phyloP scores from a whole-genome alignment of 768 basidiomycete species.

The Pleurotus citrinopileatus region DNA sequence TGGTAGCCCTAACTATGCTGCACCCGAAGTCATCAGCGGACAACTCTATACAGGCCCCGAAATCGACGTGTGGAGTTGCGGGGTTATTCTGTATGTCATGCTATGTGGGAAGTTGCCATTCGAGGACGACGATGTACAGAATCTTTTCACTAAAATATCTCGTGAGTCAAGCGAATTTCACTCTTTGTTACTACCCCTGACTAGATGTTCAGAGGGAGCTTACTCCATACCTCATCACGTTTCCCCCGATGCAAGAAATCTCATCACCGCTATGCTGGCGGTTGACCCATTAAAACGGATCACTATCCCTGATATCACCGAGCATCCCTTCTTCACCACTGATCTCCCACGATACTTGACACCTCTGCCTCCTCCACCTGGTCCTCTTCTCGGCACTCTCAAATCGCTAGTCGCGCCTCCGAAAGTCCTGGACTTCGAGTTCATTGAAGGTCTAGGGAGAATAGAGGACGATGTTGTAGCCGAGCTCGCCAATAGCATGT shows the following conservation, averaged over 20 bases:
- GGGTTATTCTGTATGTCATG: constrained; percentile 99
- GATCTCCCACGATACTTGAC: constrained; percentile 86
- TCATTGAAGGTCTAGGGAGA: constrained; percentile 88
- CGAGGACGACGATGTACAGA: constrained; percentile 94
- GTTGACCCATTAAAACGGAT: constrained; percentile 95
- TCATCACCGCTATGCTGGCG: constrained; percentile 87
- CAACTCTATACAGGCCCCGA: constrained; percentile 96
- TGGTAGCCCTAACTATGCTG: constrained; percentile 98
- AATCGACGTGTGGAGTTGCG: constrained; percentile 98
- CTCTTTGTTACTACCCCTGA: constrained; percentile 11
- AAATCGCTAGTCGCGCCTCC: constrained; percentile 69
- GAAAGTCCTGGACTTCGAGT: constrained; percentile 72
- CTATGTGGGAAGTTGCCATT: constrained; percentile 93
- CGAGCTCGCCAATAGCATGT: constrained; percentile 70
- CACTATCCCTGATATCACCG: constrained; percentile 87
- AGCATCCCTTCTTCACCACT: constrained; percentile 86
- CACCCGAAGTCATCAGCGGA: constrained; percentile 95
- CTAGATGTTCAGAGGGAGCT: constrained; percentile 61
- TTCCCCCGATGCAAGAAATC: constrained; percentile 68
- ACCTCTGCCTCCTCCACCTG: constrained; percentile 74
- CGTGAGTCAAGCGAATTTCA: constrained; percentile 41
- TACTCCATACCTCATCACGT: constrained; percentile 86
- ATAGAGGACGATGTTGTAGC: constrained; percentile 92
- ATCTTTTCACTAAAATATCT: constrained; percentile 91
- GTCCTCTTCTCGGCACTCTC: constrained; percentile 73